Evolutionary conservation across 805 yeast genomes (phyloP).

Genomic region (Saccharomycopsis sp.): DNA sequence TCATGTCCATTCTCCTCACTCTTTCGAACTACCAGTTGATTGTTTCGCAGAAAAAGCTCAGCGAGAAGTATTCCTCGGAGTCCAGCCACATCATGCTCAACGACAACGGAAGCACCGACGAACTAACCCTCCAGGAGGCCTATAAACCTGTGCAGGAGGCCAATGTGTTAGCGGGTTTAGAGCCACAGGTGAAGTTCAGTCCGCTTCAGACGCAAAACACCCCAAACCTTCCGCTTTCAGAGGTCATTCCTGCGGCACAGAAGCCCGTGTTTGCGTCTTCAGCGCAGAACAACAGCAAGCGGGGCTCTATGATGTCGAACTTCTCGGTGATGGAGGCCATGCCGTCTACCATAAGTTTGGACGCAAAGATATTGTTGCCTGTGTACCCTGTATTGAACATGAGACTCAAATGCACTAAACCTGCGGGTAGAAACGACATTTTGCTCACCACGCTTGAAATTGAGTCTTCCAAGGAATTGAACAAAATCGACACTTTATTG

Average conservation of each 20-base stretch:
- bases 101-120: conserved; percentile 19
- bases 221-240: conserved; percentile 7
- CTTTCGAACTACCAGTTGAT: conserved; percentile 10
- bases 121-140: conserved; percentile 9
- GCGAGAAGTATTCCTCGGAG: conserved; percentile 5
- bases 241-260: not conserved
- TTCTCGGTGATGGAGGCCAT: conserved; percentile 2
- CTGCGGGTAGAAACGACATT: conserved; percentile 39
- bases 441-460: conserved; percentile 35
- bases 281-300: not conserved
- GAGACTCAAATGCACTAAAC: conserved; percentile 36
- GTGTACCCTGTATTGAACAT: conserved; percentile 31
- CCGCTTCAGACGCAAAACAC: conserved; percentile 4
- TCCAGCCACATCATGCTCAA: conserved; percentile 13
- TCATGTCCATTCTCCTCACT: conserved; percentile 17
- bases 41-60: conserved; percentile 8
- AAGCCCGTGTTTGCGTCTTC: not conserved
- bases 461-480: conserved; percentile 35
- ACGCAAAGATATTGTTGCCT: conserved; percentile 21
- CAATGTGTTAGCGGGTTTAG: conserved; percentile 17
- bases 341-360: conserved; percentile 12
- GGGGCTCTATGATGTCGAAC: conserved; percentile 6
- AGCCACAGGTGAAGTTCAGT: conserved; percentile 9
- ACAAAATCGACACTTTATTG: conserved; percentile 15
- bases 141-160: conserved; percentile 15